Evolutionary conservation across 1,139 yeast species (phyloP), one percentile per base, ranked within the genome.

Genomic region (Saccharomycopsis crataegensis): DNA sequence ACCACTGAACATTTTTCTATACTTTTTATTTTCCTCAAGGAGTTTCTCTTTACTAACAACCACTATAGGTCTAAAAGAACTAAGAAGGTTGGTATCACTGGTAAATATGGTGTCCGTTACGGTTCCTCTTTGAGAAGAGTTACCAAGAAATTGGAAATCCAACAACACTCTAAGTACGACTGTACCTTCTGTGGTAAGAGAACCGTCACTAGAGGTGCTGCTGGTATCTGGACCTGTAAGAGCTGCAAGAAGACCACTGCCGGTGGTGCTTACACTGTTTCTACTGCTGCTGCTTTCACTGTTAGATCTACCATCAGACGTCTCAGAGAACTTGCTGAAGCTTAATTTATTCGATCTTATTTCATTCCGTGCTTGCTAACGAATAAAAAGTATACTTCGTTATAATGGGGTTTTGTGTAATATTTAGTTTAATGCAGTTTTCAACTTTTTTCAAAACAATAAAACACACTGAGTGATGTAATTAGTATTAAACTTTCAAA

Each of bases 71-170:
- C 97, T 78, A 91, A 91, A 82, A 89, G 99, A 87, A 93, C 99
- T 71, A 93, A 93, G 96, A 93, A 93, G 91, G 99, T 93, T 76
- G 99, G 99, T 79, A 93, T 93, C 83, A 93, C 99, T 78, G 99
- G 99, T 85, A 94, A 94, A 84, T 93, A 89, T 86, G 99, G 98
- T 88, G 97, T 93, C 80, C 91, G 99, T 86, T 93, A 93, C 82
- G 98, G 99, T 91, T 93, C 99, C 71, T 94, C 99, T 66, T 84
- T 93, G 78, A 91, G 99, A 87, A 91, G 98, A 83, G 97, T 90
- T 80, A 88, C 96, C 83, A 91, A 91, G 86, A 93, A 93, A 85
- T 82, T 94, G 79, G 99, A 94, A 81, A 86, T 89, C 71, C 97
- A 90, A 80, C 97, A 91, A 77, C 99, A 93, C 80, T 88, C 99